These are phyloP conservation scores for Inga leiocalycina DNA, from an alignment of 306 rosid genomes.

Conservation along the genomic window DNA sequence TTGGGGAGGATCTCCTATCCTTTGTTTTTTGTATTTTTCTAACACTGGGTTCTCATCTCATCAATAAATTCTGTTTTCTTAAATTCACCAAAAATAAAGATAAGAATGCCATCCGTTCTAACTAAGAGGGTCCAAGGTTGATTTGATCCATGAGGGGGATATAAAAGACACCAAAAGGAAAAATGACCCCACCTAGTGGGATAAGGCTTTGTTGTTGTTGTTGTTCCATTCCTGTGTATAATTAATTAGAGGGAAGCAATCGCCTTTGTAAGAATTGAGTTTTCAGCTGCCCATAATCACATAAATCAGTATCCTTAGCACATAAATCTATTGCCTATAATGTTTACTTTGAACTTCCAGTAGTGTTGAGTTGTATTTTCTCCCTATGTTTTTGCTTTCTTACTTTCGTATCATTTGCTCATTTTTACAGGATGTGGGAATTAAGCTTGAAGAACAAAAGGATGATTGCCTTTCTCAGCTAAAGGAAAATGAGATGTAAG, in stretches of 20 bases:
- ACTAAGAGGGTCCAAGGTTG: neutral
- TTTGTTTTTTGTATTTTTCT: neutral
- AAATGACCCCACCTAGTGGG: neutral
- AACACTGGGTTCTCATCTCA: neutral
- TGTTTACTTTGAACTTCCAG: neutral
- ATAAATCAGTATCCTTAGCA: neutral
- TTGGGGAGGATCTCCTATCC: neutral
- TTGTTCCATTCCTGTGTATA: neutral
- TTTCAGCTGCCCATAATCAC: neutral
- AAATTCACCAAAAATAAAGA: neutral
- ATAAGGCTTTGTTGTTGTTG: neutral
- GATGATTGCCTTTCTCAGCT: conserved; percentile 88
- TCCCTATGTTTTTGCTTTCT: neutral
- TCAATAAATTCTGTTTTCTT: neutral
- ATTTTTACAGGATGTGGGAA: conserved; percentile 78
- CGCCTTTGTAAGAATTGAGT: neutral
- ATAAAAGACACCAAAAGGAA: neutral
- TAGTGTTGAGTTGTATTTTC: neutral
- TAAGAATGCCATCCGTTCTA: conserved; percentile 1
- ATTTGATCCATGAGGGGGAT: neutral
- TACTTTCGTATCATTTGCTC: conserved; percentile 28
- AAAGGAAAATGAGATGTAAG: conserved; percentile 96
- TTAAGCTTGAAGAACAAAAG: conserved; percentile 93
- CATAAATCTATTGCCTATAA: neutral
- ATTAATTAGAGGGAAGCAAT: neutral